Conservation (phyloP, 768 basidiomycete genomes). For the Xerocomus potaroensis region DNA sequence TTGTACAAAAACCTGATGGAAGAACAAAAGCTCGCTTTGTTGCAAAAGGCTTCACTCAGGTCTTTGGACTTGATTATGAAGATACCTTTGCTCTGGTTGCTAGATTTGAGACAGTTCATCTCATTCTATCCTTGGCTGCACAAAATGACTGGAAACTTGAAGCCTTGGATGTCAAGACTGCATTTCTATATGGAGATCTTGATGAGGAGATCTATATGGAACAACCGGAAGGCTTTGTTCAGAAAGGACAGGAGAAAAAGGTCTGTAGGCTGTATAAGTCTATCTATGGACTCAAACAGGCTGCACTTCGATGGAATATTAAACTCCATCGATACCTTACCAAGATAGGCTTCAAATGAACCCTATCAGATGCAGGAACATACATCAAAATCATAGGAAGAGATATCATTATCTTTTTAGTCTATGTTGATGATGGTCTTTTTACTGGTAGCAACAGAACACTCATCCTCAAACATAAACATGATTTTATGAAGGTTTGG, state of each 20-base stretch:
- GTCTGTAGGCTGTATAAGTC: neutral
- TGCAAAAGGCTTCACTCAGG: slow-evolving; percentile 35
- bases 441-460: neutral
- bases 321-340: neutral
- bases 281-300: neutral
- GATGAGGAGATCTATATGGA: neutral
- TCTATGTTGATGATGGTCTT: neutral
- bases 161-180: slow-evolving; percentile 39
- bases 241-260: neutral
- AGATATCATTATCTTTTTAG: neutral
- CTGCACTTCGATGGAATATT: neutral
- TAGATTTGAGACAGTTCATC: neutral
- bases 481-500: neutral
- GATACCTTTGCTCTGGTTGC: slow-evolving; percentile 12
- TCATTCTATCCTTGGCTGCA: neutral
- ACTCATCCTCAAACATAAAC: neutral
- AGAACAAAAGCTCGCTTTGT: slow-evolving; percentile 33
- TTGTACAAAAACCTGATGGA: neutral
- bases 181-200: slow-evolving; percentile 34
- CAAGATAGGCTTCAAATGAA: neutral
- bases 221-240: neutral
- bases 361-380: neutral
- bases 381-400: neutral
- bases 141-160: slow-evolving; percentile 33
- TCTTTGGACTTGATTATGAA: slow-evolving; percentile 29